Base-by-base conservation (phyloP, 2,329 filamentous ascomycete genomes). In the Sporothrix dimorphospora region DNA sequence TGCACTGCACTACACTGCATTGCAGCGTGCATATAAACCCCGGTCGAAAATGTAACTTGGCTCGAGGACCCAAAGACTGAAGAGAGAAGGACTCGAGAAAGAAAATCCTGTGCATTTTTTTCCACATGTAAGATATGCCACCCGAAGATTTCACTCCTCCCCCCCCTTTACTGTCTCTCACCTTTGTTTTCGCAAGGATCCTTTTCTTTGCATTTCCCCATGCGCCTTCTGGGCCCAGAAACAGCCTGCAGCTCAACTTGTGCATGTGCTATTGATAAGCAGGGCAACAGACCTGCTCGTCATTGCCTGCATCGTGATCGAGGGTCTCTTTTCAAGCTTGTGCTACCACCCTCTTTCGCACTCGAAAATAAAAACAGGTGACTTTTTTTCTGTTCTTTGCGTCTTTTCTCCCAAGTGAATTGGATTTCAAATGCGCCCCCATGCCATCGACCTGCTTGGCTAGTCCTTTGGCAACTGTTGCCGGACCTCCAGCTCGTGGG, bases 201-300 rank as follows among this genome's bases (percentile, higher is more conserved):
- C 34, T 27, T 65, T 24, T 12, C 21, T 16, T 27, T 65, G 12
- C 4, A 40, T 27, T 4, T 45, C 38, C 38, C n/a, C 38, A 42
- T 65, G 38, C 38, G 24, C 16, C 14, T 21, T 19, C 38, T 21
- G 14, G 45, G 45, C 14, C 45, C 19, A 47, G 45, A 47, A 14
- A 47, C 11, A 19, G 45, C 14, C 45, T 45, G 38, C 59, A 24
- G 11, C 59, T 21, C 38, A 12, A 42, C 38, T 42, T 21, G 38
- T 45, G 38, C 59, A 65, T 65, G 38, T 65, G 59, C 38, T 45
- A 42, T 45, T 65, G 59, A 65, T 65, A 65, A 65, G 59, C 59
- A 63, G 59, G 59, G 5, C 38, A 27, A 45, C 38, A 42, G 59
- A 42, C 38, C n/a, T n/a, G n/a, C n/a, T 42, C 38, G 11, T 6